Evolutionary conservation across 1,284 basidiomycete species (phyloP), one percentile per base, ranked within the genome.

Genomic region (Dichomitus squalens): DNA sequence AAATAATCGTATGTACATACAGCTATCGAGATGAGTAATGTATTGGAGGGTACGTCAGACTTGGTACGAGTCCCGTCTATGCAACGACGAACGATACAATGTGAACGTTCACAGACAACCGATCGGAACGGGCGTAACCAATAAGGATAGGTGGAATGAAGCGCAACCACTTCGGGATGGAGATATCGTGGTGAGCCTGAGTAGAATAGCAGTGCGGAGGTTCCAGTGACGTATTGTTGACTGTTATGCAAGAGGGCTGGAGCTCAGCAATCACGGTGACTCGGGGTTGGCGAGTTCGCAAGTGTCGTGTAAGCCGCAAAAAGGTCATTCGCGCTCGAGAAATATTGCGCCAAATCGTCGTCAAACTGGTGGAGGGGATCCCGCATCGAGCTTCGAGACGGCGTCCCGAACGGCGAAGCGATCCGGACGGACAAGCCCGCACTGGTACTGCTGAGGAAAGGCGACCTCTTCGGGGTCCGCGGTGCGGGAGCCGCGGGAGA

Each of bases 71-170:
- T 58, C 58, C 50, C 50, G 58, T 63, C 53, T 52, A 53, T 52
- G 34, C 25, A 39, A 46, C 23, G 44, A 36, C 16, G 46, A 52
- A 51, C 55, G 40, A 34, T 40, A 49, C 7, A 51, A 27, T 8
- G 6, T 18, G 18, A 33, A 34, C 34, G 55, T 59, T 53, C 52
- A 48, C 44, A 39, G 36, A 52, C 27, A 51, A 14, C 18, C 29
- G 55, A 55, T 50, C 55, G 55, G 58, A 60, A 58, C 53, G n/a
- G 51, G 43, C 55, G 39, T 53, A 29, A 46, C 53, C 53, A 58
- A 63, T 63, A 63, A 63, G 35, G 46, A 63, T 63, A 63, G 46
- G 40, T 55, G 52, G 52, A 59, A 48, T 57, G 52, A 53, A 33
- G 21, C 48, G 48, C 43, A 33, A 44, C 29, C 29, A 31, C 29